Conservation (phyloP, 495 filamentous ascomycete genomes). For the Rostrohypoxylon terebratum region DNA sequence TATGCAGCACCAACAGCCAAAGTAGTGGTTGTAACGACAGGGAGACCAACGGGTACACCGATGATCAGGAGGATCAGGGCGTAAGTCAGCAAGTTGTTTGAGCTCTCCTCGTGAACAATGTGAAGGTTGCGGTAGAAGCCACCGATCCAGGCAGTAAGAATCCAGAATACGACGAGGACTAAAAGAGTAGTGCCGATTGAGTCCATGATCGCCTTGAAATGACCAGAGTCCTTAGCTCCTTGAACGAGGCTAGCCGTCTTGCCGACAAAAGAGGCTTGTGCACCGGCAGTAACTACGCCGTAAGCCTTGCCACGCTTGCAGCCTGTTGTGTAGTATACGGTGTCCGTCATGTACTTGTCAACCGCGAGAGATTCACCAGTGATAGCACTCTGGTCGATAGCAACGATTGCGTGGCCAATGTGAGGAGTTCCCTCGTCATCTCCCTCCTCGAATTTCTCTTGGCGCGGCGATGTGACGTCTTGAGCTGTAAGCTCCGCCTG, state of each 20-base stretch:
- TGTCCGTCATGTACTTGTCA: conserved; percentile 81
- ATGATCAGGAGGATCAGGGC: conserved; percentile 88
- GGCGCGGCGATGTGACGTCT: conserved; percentile 66
- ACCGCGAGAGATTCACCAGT: conserved; percentile 92
- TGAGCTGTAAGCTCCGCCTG: conserved; percentile 68
- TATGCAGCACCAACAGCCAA: conserved; percentile 96
- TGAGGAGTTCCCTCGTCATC: conserved; percentile 68
- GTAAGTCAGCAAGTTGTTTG: conserved; percentile 74
- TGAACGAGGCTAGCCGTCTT: conserved; percentile 84
- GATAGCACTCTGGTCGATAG: conserved; percentile 90
- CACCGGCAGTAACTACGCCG: conserved; percentile 80
- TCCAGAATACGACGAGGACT: conserved; percentile 79
- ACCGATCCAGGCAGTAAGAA: conserved; percentile 82
- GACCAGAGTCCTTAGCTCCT: conserved; percentile 75
- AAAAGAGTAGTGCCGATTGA: conserved; percentile 84
- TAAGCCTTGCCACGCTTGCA: conserved; percentile 88
- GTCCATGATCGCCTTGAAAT: conserved; percentile 89
- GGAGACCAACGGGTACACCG: conserved; percentile 94
- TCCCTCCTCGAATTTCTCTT: conserved; percentile 71
- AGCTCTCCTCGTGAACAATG: conserved; percentile 65
- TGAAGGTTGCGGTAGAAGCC: conserved; percentile 83
- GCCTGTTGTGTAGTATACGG: conserved; percentile 81
- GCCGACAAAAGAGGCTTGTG: conserved; percentile 87
- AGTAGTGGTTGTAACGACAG: conserved; percentile 93
- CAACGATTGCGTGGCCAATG: conserved; percentile 78